phyloP scores from a whole-genome alignment of 345 rosid genomes.

The Salix koriyanagi region DNA sequence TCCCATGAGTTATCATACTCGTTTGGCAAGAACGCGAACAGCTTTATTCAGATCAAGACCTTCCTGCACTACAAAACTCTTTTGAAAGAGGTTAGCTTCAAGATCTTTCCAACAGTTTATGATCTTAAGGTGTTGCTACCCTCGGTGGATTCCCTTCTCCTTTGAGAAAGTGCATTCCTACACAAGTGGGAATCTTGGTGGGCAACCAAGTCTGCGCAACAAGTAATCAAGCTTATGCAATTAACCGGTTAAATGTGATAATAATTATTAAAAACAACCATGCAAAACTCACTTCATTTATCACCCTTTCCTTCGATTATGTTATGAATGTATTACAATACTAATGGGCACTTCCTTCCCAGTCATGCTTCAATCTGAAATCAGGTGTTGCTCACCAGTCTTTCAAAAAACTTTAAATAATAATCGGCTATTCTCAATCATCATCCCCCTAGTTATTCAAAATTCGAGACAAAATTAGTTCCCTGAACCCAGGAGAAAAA shows the following conservation, averaged over 20 bases:
- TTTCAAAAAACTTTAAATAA: background rate
- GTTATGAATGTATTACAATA: background rate
- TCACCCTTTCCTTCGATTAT: background rate
- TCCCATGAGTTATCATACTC: no score
- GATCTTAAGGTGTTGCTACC: background rate
- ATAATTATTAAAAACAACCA: no score
- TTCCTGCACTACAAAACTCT: background rate
- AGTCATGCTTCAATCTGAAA: background rate
- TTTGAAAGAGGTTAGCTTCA: no score
- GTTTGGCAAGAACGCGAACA: no score
- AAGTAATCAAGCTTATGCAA: background rate
- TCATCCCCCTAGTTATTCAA: constrained; percentile 13
- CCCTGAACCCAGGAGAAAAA: background rate
- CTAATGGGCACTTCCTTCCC: background rate
- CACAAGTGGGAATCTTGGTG: background rate
- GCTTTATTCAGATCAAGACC: no score
- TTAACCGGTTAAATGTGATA: no score
- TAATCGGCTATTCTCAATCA: background rate
- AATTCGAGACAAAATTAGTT: constrained; percentile 3
- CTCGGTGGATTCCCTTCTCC: background rate
- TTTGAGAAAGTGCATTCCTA: background rate
- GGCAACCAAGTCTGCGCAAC: background rate
- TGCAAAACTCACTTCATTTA: background rate
- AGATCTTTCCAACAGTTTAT: no score
- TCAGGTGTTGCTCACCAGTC: background rate